Percentiles rank a stretch among this genome's conserved stretches.
phyloP scores from a whole-genome alignment of 2,329 filamentous ascomycete species.

The Massarina eburnea region DNA sequence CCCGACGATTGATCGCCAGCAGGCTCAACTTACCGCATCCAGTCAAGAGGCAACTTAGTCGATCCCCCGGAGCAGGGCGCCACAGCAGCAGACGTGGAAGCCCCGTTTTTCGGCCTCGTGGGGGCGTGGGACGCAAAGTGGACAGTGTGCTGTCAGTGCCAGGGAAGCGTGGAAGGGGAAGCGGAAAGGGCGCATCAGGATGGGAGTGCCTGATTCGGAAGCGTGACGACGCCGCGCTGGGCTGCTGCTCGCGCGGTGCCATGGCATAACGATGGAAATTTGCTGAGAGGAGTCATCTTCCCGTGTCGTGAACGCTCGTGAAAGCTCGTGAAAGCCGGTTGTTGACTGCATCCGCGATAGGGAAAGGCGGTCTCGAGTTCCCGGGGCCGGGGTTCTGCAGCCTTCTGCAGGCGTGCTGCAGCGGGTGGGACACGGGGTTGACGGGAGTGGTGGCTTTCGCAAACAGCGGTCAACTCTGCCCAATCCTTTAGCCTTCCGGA shows the following conservation, averaged over 20 bases:
- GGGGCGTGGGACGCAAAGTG: constrained; percentile 4
- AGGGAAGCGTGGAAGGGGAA: constrained; percentile 3
- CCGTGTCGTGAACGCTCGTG: background rate
- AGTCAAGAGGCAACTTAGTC: constrained; percentile 17
- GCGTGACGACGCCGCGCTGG: constrained; percentile 3
- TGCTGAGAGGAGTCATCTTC: constrained; percentile 15
- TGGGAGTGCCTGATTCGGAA: constrained; percentile 9
- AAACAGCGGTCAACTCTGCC: constrained; percentile 30
- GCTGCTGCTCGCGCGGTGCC: background rate
- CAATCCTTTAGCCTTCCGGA: constrained; percentile 25
- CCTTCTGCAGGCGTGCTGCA: constrained; percentile 13
- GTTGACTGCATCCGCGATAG: constrained; percentile 4
- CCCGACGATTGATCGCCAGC: constrained; percentile 27
- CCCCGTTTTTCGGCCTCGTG: constrained; percentile 11
- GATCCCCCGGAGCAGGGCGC: constrained; percentile 16
- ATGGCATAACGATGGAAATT: constrained; percentile 7
- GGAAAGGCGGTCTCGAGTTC: constrained; percentile 27
- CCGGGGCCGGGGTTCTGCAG: constrained; percentile 25
- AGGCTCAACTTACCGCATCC: constrained; percentile 17
- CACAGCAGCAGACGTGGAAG: constrained; percentile 3
- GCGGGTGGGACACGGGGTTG: constrained; percentile 14
- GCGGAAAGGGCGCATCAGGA: background rate
- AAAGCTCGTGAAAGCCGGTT: background rate
- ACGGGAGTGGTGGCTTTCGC: constrained; percentile 22
- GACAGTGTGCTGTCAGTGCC: constrained; percentile 2